Evolutionary conservation across 2,329 filamentous ascomycete genomes (phyloP), one percentile per base, ranked within the genome.

Genomic region (Microsporum ferrugineum): DNA sequence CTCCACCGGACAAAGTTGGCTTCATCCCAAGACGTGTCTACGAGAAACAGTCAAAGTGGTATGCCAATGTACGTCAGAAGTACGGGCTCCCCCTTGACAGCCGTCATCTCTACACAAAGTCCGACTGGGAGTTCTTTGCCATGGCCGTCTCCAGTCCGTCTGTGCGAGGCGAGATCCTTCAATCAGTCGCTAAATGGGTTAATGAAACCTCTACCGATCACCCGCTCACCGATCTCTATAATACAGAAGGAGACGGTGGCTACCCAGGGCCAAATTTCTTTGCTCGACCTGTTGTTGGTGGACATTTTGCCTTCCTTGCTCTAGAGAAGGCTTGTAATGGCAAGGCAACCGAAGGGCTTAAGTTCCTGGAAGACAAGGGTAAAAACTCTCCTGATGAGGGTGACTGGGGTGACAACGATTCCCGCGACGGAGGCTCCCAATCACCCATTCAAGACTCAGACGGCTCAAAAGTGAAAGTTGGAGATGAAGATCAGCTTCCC

Each of bases 71-170:
- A 7, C 82, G 89, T 65, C 89, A 95, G 71, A 85, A 83, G 68
- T 95, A 92, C 72, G 90, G 90, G 0, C 76, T 95, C 2, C 89
- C 90, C 0, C 81, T 95, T 5, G 90, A 95, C 73, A 88, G 83
- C 66, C 83, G 90, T 49, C 89, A 94, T 72, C 73, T 92, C 2
- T 94, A 94, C 73, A 87, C 89, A 38, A 95, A 95, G 75, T 90
- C 87, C 34, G 90, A 95, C 74, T 95, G 90, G 90, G 87, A 94
- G 68, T 91, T 95, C 71, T 91, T 94, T 72, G 88, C 89, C 0
- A 89, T 90, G 55, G 88, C 89, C 1, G 87, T 95, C 3, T 83
- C 88, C 2, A 85, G 84, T 66, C 82, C 82, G 70, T 75, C 80
- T 62, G 87, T 88, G 1, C 81, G 89, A 60, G 79, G 80, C 2